Evolutionary conservation across 352 stramenopile species (phyloP), one percentile per base, ranked within the genome.

Genomic region (Phytophthora ohioensis): DNA sequence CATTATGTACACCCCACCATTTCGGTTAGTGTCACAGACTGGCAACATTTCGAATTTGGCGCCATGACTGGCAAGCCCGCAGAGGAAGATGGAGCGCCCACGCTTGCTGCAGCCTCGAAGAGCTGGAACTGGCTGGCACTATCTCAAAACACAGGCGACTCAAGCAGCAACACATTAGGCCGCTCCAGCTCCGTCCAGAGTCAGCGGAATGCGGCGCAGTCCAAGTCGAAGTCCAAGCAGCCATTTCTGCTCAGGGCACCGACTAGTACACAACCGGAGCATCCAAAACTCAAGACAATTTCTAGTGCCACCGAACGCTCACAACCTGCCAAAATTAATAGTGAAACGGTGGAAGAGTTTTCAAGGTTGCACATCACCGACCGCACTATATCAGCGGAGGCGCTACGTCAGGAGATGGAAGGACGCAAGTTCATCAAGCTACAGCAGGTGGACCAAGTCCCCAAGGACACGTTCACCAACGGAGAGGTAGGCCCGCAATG

Each of bases 361-460:
- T 95, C 86, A 30, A 51, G 52, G 31, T 62, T 95, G 51, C 81
- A 83, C 43, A 91, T 95, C 58, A 42, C 63, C 5, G 70, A 86
- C 8, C 82, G 88, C 5, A 80, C 75, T 10, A 76, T 95, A 11
- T 60, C 84, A 8, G 73, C 80, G 0, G 52, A 71, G 4, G 76
- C 79, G 4, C 73, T 95, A 21, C 64, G 64, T 3, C 53, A 74
- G 2, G 85, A 95, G 71, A 92, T 95, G 86, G 69, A 81, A 27
- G 88, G 80, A 21, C 86, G 88, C 13, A 79, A 82, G 48, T 91
- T 92, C 41, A 88, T 95, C 47, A 52, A 80, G 45, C 51, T 95
- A 32, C 69, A 76, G 35, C 47, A 77, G 7, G 84, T 95, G 75
- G 88, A 95, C 43, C 66, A 61, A 4, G 74, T 86, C 21, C 70